phyloP scores from a whole-genome alignment of 805 yeast species.

The Nakazawaea holstii region DNA sequence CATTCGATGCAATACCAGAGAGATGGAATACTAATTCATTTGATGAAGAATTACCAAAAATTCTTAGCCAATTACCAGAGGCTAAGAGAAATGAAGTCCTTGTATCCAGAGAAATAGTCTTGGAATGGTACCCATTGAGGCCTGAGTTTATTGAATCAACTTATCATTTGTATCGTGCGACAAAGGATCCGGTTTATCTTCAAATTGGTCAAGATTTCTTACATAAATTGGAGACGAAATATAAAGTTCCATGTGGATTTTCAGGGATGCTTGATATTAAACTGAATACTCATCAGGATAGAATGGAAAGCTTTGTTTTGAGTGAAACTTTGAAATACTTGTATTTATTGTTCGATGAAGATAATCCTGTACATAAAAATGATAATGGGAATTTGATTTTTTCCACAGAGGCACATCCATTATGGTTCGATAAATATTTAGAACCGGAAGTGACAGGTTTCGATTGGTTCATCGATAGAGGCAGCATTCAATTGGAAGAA shows the following conservation, averaged over 20 bases:
- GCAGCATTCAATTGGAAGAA: background rate
- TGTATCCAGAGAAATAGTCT: conserved; percentile 34
- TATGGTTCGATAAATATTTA: conserved; percentile 54
- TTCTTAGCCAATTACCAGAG: conserved; percentile 15
- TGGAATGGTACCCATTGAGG: conserved; percentile 90
- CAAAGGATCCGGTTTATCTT: conserved; percentile 78
- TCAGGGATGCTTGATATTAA: conserved; percentile 68
- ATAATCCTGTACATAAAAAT: conserved; percentile 40
- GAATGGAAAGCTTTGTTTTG: conserved; percentile 90
- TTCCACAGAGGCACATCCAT: conserved; percentile 89
- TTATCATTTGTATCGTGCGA: conserved; percentile 76
- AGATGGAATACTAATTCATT: conserved; percentile 53
- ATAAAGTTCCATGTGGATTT: conserved; percentile 70
- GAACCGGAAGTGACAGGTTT: conserved; percentile 12
- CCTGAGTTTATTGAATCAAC: conserved; percentile 93
- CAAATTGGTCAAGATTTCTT: conserved; percentile 68
- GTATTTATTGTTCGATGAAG: conserved; percentile 70
- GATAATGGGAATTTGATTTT: conserved; percentile 39
- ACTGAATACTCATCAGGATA: conserved; percentile 57
- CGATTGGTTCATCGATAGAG: conserved; percentile 15
- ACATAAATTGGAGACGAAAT: conserved; percentile 45
- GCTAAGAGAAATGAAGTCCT: conserved; percentile 20
- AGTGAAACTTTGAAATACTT: conserved; percentile 85
- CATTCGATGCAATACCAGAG: conserved; percentile 81
- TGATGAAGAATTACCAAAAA: conserved; percentile 13